Conservation (phyloP, 176 grass and related monocot species). For the Tuctoria greenei region DNA sequence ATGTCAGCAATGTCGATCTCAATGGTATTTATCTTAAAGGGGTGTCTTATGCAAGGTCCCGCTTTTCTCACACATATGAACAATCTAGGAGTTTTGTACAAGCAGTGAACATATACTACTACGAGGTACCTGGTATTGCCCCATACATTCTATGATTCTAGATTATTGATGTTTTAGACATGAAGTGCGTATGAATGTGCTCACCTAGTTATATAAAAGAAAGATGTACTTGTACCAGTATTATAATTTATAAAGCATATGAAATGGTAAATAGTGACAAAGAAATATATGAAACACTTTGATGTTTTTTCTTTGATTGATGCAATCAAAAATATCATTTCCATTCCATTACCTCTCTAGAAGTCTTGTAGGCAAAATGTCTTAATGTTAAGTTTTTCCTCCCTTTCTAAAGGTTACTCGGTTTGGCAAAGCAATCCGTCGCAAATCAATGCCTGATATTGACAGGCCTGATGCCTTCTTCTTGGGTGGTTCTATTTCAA, state of each 20-base stretch:
- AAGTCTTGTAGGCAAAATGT: slow-evolving; percentile 6
- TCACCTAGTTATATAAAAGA: slow-evolving; percentile 1
- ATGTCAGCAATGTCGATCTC: slow-evolving; percentile 30
- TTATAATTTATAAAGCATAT: slow-evolving; percentile 15
- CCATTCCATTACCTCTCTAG: slow-evolving; percentile 16
- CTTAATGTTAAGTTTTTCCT: slow-evolving; percentile 18
- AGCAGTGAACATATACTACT: slow-evolving; percentile 35
- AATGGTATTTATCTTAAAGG: slow-evolving; percentile 31
- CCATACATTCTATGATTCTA: neutral
- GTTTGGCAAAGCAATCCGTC: slow-evolving; percentile 55
- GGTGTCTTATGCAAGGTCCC: slow-evolving; percentile 30
- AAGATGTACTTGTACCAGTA: neutral
- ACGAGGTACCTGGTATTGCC: slow-evolving; percentile 33
- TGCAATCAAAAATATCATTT: neutral
- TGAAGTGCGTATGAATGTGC: slow-evolving; percentile 2
- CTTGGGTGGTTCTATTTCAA: slow-evolving; percentile 72
- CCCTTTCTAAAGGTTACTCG: slow-evolving; percentile 45
- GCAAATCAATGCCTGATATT: slow-evolving; percentile 33
- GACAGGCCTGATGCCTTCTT: slow-evolving; percentile 68
- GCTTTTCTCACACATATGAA: slow-evolving; percentile 37
- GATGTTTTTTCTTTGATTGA: slow-evolving; percentile 24
- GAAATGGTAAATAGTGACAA: slow-evolving; percentile 15
- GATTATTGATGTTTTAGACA: slow-evolving; percentile 24
- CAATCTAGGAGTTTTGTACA: slow-evolving; percentile 27
- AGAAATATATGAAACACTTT: slow-evolving; percentile 14